Conservation (phyloP, 140 eudicot species). For the Bidens hawaiensis region DNA sequence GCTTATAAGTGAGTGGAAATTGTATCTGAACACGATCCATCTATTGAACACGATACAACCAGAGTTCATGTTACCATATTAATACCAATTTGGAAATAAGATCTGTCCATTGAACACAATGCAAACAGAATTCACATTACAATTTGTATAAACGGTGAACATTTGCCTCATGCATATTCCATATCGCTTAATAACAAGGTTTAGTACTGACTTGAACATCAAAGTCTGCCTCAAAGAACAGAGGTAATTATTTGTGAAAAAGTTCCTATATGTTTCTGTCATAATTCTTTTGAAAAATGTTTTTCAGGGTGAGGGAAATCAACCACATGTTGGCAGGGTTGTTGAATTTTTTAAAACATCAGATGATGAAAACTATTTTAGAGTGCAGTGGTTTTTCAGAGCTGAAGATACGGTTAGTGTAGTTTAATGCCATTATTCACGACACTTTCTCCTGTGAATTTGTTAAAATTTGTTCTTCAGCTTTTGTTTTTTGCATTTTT, state of each 20-base stretch:
- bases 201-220: neutral
- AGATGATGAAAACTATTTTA: conserved; percentile 69
- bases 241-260: neutral
- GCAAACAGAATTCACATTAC: conserved; percentile 1
- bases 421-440: conserved; percentile 7
- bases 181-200: conserved; percentile 8
- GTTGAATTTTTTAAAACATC: conserved; percentile 80
- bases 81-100: conserved; percentile 1
- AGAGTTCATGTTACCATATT: conserved; percentile 10
- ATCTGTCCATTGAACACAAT: conserved; percentile 13
- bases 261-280: conserved; percentile 18
- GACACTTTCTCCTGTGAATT: conserved; percentile 7
- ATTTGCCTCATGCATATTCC: neutral
- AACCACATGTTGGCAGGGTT: conserved; percentile 73
- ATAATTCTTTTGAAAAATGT: conserved; percentile 19
- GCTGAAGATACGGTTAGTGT: conserved; percentile 79
- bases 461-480: neutral
- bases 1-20: neutral
- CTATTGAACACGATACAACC: conserved; percentile 1
- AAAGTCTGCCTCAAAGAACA: conserved; percentile 11
- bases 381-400: conserved; percentile 92
- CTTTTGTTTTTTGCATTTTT: neutral
- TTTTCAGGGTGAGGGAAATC: conserved; percentile 73
- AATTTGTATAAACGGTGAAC: conserved; percentile 10
- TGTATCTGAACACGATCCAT: conserved; percentile 8